These are phyloP conservation scores for Lactifluus volemus DNA, from an alignment of 768 basidiomycete species.

Conservation along the genomic window DNA sequence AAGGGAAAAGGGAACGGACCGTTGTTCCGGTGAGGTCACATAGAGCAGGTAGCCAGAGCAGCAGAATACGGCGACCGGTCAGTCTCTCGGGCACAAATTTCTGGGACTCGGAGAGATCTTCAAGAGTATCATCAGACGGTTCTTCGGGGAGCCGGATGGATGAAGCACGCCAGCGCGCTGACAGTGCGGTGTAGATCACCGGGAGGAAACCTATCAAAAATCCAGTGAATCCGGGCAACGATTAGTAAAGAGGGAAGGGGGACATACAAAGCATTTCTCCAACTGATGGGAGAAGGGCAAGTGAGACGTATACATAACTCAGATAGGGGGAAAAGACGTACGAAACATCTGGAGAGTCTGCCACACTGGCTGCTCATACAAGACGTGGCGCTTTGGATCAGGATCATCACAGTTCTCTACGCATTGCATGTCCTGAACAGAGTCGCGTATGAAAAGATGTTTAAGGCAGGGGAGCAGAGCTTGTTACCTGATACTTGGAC, in stretches of 20 bases:
- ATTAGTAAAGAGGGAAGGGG: slow-evolving; percentile 12
- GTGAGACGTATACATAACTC: slow-evolving; percentile 21
- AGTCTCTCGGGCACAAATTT: slow-evolving; percentile 35
- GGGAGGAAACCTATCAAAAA: slow-evolving; percentile 68
- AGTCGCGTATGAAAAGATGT: background rate
- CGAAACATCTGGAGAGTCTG: slow-evolving; percentile 87
- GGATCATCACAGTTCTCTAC: slow-evolving; percentile 82
- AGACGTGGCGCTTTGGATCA: slow-evolving; percentile 49
- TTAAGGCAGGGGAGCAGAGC: background rate
- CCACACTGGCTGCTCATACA: slow-evolving; percentile 94
- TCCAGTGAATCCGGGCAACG: background rate
- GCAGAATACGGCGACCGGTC: slow-evolving; percentile 58
- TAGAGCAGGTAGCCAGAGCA: slow-evolving; percentile 81
- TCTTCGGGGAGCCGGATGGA: slow-evolving; percentile 46
- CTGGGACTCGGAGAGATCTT: slow-evolving; percentile 20
- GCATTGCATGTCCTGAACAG: slow-evolving; percentile 86
- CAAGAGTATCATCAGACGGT: slow-evolving; percentile 21
- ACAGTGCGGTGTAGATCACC: slow-evolving; percentile 62
- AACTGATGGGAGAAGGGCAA: slow-evolving; percentile 37
- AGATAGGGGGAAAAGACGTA: slow-evolving; percentile 34
- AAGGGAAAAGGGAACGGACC: slow-evolving; percentile 33
- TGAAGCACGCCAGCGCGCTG: slow-evolving; percentile 35
- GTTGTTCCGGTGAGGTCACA: slow-evolving; percentile 92
- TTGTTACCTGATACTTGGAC: slow-evolving; percentile 71
- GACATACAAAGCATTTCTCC: slow-evolving; percentile 90